Evolutionary conservation across 148 eudicot species (phyloP).

Genomic region (Bassia scoparia): DNA sequence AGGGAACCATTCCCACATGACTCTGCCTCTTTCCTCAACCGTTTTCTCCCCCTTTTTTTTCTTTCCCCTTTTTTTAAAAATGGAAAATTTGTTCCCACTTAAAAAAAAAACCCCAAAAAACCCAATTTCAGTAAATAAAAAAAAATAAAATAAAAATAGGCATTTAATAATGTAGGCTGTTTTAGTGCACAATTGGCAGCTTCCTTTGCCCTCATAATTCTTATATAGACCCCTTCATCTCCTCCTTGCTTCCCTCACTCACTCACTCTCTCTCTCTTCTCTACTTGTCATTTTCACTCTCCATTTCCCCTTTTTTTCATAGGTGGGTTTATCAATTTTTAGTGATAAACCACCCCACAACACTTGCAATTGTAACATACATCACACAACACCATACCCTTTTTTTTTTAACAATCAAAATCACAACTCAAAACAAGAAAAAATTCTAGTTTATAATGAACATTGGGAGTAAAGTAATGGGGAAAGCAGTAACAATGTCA

Average conservation of each 20-base stretch:
- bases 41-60: slow-evolving; percentile 7
- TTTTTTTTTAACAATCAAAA: too few relatives aligned
- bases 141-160: slow-evolving; percentile 11
- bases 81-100: background rate
- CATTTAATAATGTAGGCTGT: slow-evolving; percentile 45
- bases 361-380: background rate
- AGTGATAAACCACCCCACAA: slow-evolving; percentile 44
- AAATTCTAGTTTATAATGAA: background rate
- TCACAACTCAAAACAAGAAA: background rate
- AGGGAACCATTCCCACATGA: slow-evolving; percentile 63
- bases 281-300: slow-evolving; percentile 7
- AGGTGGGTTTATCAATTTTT: slow-evolving; percentile 54
- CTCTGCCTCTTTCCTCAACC: slow-evolving; percentile 41
- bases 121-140: background rate
- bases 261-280: slow-evolving; percentile 18
- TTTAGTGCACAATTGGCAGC: slow-evolving; percentile 39
- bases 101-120: background rate
- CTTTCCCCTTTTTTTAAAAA: too few relatives aligned
- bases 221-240: slow-evolving; percentile 51
- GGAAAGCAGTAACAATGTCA: too few relatives aligned
- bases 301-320: slow-evolving; percentile 15
- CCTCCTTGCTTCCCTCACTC: slow-evolving; percentile 24
- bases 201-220: slow-evolving; percentile 36
- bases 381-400: background rate
- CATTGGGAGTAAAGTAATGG: slow-evolving; percentile 36